Evolutionary conservation across 371 early-diverging fungal species (phyloP), one percentile per base, ranked within the genome.

Genomic region (Apophysomyces trapeziformis): DNA sequence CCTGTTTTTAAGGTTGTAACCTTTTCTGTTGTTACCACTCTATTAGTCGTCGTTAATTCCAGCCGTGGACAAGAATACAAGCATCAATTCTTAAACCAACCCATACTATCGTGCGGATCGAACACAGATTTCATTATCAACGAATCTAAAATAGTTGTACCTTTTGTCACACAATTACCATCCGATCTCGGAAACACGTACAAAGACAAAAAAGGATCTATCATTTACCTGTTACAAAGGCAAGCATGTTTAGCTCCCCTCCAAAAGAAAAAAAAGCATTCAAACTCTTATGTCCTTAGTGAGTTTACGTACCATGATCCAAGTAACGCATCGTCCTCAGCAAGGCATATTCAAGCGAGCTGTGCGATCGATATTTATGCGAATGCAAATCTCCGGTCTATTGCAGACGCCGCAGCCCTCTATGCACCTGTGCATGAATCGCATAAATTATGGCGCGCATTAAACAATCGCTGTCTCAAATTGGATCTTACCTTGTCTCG

Each of bases 141-240:
- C 38, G 43, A 46, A 11, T 43, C 45, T 44, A 68, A 64, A 12
- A 38, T 66, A 14, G 38, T 38, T 7, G 60, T 71, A 39, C 71
- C 71, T 1, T 72, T 72, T 66, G 21, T 44, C 2, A 16, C 54
- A 32, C 66, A 66, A 50, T 37, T 72, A 4, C 73, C 73, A 7
- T 26, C 65, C 4, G 66, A 66, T 9, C 56, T 74, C 11, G 67
- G 68, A 18, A 64, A 67, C 0, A 79, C 68, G 16, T 74, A 70
- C 47, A 43, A 57, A 11, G 68, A 76, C 38, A 74, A 72, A 43
- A 74, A 72, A 39, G 72, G 72, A 5, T 65, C 65, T 0, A 66
- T 79, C 58, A 58, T 68, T 13, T 79, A 76, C 32, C 58, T 65
- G 18, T 39, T 79, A 16, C 67, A 74, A 57, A 63, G 72, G 79